These are phyloP conservation scores for Xylaria scruposa DNA, from an alignment of 495 filamentous ascomycete species.

Conservation along the genomic window DNA sequence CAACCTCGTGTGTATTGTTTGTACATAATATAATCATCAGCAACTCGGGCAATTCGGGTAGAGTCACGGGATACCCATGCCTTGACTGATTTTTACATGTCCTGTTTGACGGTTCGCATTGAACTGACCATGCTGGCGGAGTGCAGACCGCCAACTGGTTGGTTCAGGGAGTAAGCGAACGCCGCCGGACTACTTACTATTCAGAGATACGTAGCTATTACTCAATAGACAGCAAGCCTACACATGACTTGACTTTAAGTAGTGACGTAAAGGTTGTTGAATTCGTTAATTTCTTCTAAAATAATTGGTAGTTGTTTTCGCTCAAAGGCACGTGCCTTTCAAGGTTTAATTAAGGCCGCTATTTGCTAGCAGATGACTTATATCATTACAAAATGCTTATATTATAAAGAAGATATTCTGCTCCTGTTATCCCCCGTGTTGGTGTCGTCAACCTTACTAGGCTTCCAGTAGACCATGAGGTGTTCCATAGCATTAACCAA, in stretches of 20 bases:
- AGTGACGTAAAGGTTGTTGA: not conserved
- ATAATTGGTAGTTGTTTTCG: not conserved
- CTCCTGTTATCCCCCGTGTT: not conserved
- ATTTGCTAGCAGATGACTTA: not conserved
- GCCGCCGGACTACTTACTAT: not conserved
- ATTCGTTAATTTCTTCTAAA: not conserved
- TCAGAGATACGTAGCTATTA: constrained; percentile 19
- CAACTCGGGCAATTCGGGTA: not conserved
- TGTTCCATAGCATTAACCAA: not conserved
- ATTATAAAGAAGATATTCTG: not conserved
- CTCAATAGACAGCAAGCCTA: constrained; percentile 19
- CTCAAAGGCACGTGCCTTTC: too few species aligned
- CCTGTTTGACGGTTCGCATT: constrained; percentile 6
- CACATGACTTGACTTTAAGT: not conserved
- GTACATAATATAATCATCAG: constrained; percentile 14
- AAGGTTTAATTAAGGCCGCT: not conserved
- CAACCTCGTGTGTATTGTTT: constrained; percentile 12
- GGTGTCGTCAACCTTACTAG: not conserved
- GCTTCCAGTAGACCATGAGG: not conserved
- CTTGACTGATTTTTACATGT: not conserved
- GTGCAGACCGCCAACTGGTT: constrained; percentile 27
- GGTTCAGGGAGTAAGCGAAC: constrained; percentile 1
- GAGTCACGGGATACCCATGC: constrained; percentile 13
- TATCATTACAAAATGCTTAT: not conserved
- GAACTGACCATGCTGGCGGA: constrained; percentile 10